Base-by-base conservation (phyloP, 1,284 basidiomycete genomes). In the Cryptococcus deneoformans region DNA sequence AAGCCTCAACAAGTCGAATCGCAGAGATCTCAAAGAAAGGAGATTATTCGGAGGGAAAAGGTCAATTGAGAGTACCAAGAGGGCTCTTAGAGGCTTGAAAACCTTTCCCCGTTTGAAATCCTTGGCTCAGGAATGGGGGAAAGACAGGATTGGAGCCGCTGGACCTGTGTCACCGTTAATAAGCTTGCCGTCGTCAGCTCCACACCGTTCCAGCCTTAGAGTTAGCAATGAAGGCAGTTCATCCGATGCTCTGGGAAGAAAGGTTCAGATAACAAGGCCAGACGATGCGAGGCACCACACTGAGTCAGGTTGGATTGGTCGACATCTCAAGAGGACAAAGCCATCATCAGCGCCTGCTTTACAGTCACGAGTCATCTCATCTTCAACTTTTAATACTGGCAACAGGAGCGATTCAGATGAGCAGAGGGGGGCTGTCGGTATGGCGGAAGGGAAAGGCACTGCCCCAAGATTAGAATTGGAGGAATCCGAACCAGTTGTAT, bases 11-110 rank as follows among this genome's bases (percentile, higher is more conserved):
- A 68, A 58, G 57, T 57, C 55, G 46, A 57, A 11, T 44, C 50
- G 3, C 48, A 42, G 40, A 16, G 14, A 20, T 6, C 29, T 29
- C 29, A 36, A 38, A 5, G 16, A 39, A 10, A 9, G 50, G 12
- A 39, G 10, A 16, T 40, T 51, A 14, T 51, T 51, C 12, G 39
- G 36, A n/a, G 37, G 48, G 9, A 29, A 49, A 1, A 65, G 64
- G 14, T 58, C 62, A 3, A 55, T 67, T n/a, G 70, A 68, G 54
- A 68, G 60, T 49, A 71, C 70, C 2, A 68, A 66, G 46, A 67
- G 64, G 39, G 67, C 65, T 6, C 59, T 74, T 4, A 60, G 59
- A 29, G 67, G 65, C 46, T 58, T 72, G 52, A 70, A 70, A 57
- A 62, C 65, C 8, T 72, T 72, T 56, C 72, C 72, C 10, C 61